A percentile compares a stretch with the other conserved stretches of the same genome.
These are phyloP conservation scores for Ettlia oleoabundans DNA, from an alignment of 139 green algal species.

Conservation along the genomic window DNA sequence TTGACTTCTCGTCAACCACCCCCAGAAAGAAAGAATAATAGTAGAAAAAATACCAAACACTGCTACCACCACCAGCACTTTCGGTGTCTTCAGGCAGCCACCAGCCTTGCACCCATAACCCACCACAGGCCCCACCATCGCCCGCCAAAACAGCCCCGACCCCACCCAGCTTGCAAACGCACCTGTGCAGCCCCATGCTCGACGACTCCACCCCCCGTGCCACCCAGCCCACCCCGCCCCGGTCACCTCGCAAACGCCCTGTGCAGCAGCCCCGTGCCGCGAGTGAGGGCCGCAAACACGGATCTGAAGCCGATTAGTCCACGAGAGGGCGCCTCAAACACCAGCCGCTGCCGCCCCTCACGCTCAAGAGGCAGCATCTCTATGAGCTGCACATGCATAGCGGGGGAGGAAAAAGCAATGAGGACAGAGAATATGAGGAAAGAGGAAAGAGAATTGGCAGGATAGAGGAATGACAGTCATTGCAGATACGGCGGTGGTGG, in stretches of 20 bases:
- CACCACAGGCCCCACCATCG: no score
- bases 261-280: constrained; percentile 80
- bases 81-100: no score
- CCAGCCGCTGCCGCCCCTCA: constrained; percentile 70
- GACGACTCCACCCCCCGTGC: not conserved
- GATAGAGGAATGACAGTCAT: not conserved
- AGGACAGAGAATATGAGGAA: not conserved
- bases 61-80: no score
- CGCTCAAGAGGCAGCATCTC: constrained; percentile 76
- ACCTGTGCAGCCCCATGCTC: not conserved
- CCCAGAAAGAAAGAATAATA: no score
- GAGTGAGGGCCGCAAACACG: constrained; percentile 77
- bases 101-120: no score
- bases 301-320: constrained; percentile 81
- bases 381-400: constrained; percentile 66
- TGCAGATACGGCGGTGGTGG: not conserved
- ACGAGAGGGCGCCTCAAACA: constrained; percentile 68
- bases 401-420: not conserved
- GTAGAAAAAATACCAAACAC: no score
- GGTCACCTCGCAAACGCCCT: constrained; percentile 73
- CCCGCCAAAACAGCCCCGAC: no score
- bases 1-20: no score
- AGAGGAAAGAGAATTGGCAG: not conserved
- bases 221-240: not conserved
- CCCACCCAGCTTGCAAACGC: no score